Base-by-base conservation (phyloP, 2,329 filamentous ascomycete species). In the Parastagonospora nodorum region DNA sequence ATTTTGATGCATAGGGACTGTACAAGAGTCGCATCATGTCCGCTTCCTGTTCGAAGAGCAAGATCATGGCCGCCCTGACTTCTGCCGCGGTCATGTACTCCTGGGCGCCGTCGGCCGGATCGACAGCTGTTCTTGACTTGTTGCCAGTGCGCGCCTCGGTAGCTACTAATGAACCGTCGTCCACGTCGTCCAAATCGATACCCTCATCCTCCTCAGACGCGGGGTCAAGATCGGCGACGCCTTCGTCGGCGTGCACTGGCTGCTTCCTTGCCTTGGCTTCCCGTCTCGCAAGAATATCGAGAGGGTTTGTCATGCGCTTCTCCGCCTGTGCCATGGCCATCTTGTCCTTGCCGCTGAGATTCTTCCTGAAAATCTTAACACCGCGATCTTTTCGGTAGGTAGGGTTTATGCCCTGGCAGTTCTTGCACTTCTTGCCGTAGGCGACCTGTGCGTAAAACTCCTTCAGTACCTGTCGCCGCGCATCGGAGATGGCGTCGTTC, bases 341-440 rank as follows among this genome's bases (percentile, higher is more conserved):
- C 69, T 86, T 85, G 31, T 94, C 86, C 72, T 95, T 96, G 40
- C 82, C 75, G 40, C 82, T 84, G 49, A 97, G 77, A 2, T 88
- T 80, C 68, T 89, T 94, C 69, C 93, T 88, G 74, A 97, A 99
- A 46, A 99, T 92, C 74, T 97, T 99, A 68, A 92, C 88, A 65
- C 86, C 94, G 37, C 88, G 84, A 66, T 99, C 93, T 72, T 96
- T 97, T 63, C 93, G 87, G 74, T 90, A 97, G 2, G 81, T 80
- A 9, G 92, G 92, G 45, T 69, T 72, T 31, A 73, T 56, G 27
- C 88, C 64, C 33, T 61, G 58, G 69, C 86, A 88, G 57, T 79
- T 84, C 35, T 78, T 79, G 75, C 94, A 99, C 65, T 83, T 84
- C 63, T 86, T 88, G 40, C 82, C 80, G 61, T 82, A 84, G 41